Evolutionary conservation across 176 grass and related monocot species (phyloP), one percentile per base, ranked within the genome.

Genomic region (Dendrocalamus sinicus): DNA sequence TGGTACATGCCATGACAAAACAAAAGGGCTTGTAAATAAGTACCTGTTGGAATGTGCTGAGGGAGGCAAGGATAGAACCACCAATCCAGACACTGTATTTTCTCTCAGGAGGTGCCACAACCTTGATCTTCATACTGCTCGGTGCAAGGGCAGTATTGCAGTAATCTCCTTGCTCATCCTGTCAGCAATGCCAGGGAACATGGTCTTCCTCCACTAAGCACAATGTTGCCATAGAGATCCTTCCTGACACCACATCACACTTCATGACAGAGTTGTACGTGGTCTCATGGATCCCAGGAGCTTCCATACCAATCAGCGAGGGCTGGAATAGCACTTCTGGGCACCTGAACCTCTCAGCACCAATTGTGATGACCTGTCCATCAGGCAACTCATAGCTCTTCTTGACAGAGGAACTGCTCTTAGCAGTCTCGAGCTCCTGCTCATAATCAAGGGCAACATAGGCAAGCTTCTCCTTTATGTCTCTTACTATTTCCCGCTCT

Each of bases 231-330:
- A 20, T 87, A 87, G 1, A 87, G 85, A 43, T 88, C 86, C 73
- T 88, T 88, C 86, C 86, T 88, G 44, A 88, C 83, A 61, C 86
- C 44, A 83, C 83, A 20, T 89, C 87, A 23, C 87, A 89, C 47
- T 89, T 89, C 87, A 89, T 84, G 67, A 89, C 85, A 55, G 87
- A 89, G 87, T 89, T 89, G 69, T 89, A 89, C 4, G 87, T 89
- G 76, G 87, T 89, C 87, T 89, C 87, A 1, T 89, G 87, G 58
- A 89, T 89, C 20, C 87, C 87, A 32, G 81, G 87, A 68, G 87
- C 81, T 74, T 89, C 87, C 81, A 80, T 84, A 17, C 87, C 87
- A 47, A 89, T 85, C 26, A 89, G 61, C 3, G 87, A 89, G 17
- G 87, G 87, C 81, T 89, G 87, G 81, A 84, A 84, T 30, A 89